phyloP scores from a whole-genome alignment of 129 eudicot genomes.

The Flaveria sonorensis region DNA sequence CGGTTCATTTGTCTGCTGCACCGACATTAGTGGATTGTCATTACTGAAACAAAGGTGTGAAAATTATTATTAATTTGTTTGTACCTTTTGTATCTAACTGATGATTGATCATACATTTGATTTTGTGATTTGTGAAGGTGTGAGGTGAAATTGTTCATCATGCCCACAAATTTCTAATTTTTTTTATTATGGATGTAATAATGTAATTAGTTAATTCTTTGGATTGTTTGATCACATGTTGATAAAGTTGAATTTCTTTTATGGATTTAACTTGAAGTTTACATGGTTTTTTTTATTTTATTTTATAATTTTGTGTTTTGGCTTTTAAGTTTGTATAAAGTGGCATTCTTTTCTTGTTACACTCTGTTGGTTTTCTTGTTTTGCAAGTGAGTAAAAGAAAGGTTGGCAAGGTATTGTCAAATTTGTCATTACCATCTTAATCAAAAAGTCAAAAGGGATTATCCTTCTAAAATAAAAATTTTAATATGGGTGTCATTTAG shows the following conservation, averaged over 20 bases:
- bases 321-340: conserved; percentile 36
- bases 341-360: conserved; percentile 52
- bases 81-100: conserved; percentile 20
- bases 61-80: conserved; percentile 24
- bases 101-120: neutral
- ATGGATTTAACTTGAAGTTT: conserved; percentile 12
- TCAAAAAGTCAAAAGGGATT: conserved; percentile 41
- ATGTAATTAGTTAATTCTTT: conserved; percentile 28
- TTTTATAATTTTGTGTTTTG: neutral
- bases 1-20: conserved; percentile 50
- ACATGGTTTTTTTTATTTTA: too few species aligned
- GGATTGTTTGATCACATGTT: conserved; percentile 18
- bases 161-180: conserved; percentile 29
- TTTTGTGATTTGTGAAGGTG: conserved; percentile 30
- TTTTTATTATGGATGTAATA: conserved; percentile 28
- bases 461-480: neutral
- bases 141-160: conserved; percentile 35
- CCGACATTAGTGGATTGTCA: conserved; percentile 87
- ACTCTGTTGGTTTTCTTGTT: conserved; percentile 40
- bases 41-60: conserved; percentile 50
- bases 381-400: conserved; percentile 31
- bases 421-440: conserved; percentile 36
- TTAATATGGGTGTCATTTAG: neutral
- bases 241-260: conserved; percentile 10
- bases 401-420: conserved; percentile 41